These are phyloP conservation scores for Tolypocladium inflatum DNA, from an alignment of 2,329 filamentous ascomycete genomes.

Conservation along the genomic window DNA sequence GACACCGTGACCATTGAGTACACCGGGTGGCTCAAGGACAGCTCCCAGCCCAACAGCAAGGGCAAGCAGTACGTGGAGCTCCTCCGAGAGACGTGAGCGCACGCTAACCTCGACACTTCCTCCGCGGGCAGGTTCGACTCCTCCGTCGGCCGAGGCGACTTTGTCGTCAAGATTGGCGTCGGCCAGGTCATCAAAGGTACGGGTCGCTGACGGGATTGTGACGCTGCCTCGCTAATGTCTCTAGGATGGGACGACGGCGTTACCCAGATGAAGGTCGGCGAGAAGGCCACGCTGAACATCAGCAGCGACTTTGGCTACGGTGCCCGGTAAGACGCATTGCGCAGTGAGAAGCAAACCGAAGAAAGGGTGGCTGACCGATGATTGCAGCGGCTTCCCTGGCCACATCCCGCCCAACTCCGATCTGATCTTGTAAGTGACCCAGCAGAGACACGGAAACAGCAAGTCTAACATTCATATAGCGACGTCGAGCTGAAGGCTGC, in stretches of 20 bases:
- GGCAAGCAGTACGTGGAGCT: constrained; percentile 55
- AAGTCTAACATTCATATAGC: background rate
- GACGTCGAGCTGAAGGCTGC: constrained; percentile 2
- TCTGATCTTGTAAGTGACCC: constrained; percentile 67
- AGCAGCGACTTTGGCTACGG: constrained; percentile 27
- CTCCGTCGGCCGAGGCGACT: constrained; percentile 68
- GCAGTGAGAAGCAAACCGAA: constrained; percentile 32
- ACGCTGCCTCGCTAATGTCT: constrained; percentile 1
- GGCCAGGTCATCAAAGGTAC: constrained; percentile 81
- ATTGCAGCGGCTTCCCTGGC: constrained; percentile 62
- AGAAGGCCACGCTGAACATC: constrained; percentile 81
- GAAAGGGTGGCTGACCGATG: constrained; percentile 13
- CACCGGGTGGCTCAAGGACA: constrained; percentile 76
- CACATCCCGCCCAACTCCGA: constrained; percentile 67
- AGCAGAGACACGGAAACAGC: no score
- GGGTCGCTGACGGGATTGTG: constrained; percentile 8
- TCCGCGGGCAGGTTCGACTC: constrained; percentile 67
- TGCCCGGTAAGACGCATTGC: constrained; percentile 2
- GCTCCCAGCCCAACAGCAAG: constrained; percentile 48
- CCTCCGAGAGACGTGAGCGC: background rate
- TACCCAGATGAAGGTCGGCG: constrained; percentile 75
- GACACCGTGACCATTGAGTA: constrained; percentile 83
- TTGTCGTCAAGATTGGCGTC: constrained; percentile 69
- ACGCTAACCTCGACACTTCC: background rate
- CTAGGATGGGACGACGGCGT: constrained; percentile 82